Evolutionary conservation across 176 grass and related monocot genomes (phyloP).

Genomic region (Carex myosuroides): DNA sequence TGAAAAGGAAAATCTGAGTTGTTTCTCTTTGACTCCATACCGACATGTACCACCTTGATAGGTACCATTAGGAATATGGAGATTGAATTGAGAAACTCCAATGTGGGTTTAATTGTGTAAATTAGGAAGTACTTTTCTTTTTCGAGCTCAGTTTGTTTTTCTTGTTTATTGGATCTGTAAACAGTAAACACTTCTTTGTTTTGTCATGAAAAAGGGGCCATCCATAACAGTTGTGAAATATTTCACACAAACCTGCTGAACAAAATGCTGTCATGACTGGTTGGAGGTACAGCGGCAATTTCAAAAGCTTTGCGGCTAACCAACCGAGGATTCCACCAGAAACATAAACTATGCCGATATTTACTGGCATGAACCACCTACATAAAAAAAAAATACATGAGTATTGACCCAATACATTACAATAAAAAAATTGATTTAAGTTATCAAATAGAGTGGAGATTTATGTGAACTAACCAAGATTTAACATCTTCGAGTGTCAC

Average conservation of each 20-base stretch:
- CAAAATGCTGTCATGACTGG: constrained; percentile 59
- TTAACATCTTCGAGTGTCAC: constrained; percentile 62
- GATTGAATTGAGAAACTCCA: neutral
- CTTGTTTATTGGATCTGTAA: neutral
- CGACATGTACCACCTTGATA: neutral
- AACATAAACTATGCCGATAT: constrained; percentile 65
- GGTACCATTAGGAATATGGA: neutral
- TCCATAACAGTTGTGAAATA: neutral
- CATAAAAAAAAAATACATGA: neutral
- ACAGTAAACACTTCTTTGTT: neutral
- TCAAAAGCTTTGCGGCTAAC: constrained; percentile 57
- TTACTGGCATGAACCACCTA: constrained; percentile 99
- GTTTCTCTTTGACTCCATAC: neutral
- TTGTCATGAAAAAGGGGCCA: neutral
- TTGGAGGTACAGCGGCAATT: constrained; percentile 43
- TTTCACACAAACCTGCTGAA: constrained; percentile 46
- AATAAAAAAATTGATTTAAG: neutral
- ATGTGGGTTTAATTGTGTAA: neutral
- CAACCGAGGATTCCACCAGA: constrained; percentile 61
- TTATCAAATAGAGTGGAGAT: neutral
- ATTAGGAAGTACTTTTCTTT: neutral
- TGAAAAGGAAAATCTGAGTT: neutral
- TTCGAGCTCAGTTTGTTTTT: neutral
- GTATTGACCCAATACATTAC: neutral
- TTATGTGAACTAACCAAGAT: constrained; percentile 54